Percentiles rank a stretch among this genome's conserved stretches.
phyloP scores from a whole-genome alignment of 257 asterid species.

The Schizonepeta tenuifolia region DNA sequence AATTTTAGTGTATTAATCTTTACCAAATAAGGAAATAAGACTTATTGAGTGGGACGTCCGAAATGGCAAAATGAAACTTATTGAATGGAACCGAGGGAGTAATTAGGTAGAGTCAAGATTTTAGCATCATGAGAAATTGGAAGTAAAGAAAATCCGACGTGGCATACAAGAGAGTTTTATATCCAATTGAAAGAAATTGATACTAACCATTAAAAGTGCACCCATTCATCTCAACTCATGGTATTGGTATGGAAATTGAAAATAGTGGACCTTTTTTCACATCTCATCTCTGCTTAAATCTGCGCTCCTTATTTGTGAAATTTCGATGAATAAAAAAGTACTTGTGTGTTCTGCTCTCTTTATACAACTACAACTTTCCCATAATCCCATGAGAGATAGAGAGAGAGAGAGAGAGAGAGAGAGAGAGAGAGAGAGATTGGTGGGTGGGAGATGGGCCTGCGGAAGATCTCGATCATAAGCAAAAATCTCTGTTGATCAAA shows the following conservation, averaged over 20 bases:
- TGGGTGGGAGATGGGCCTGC: background rate
- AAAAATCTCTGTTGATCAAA: constrained; percentile 3
- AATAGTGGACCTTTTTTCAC: background rate
- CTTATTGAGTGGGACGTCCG: no score
- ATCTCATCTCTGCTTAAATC: background rate
- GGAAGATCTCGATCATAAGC: background rate
- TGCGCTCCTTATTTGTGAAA: background rate
- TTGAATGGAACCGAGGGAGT: no score
- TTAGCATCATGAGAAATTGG: background rate
- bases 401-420: constrained; percentile 6
- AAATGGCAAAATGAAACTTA: no score
- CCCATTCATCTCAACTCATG: background rate
- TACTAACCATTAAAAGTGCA: background rate
- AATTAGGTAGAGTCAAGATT: no score
- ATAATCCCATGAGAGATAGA: constrained; percentile 35
- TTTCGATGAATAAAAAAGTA: background rate
- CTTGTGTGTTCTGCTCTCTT: background rate
- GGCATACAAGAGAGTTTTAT: background rate
- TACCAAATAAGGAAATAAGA: no score
- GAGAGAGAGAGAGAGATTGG: no score
- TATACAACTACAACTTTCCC: constrained; percentile 38
- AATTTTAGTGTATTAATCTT: no score
- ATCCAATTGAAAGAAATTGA: background rate
- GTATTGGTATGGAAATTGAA: constrained; percentile 15
- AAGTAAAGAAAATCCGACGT: background rate